phyloP scores from a whole-genome alignment of 2,329 filamentous ascomycete species.

The Amphichorda felina region DNA sequence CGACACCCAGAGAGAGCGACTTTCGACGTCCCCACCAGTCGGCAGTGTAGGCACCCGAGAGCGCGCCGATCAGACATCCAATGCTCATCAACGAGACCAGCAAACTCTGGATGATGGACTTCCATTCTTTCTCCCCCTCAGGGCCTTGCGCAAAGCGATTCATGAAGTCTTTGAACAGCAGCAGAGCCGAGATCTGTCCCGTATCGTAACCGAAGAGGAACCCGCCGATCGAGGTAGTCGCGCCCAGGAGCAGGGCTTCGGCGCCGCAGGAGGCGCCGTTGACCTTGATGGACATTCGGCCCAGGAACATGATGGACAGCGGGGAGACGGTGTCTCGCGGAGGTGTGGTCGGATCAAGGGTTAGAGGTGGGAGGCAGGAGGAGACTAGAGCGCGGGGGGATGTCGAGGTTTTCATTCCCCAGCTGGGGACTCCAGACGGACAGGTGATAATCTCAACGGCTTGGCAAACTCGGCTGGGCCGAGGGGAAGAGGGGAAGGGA shows the following conservation, averaged over 20 bases:
- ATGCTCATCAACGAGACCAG: constrained; percentile 46
- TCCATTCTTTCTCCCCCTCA: constrained; percentile 23
- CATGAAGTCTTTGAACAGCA: constrained; percentile 40
- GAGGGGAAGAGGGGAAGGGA: not conserved
- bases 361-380: not conserved
- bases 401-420: no score
- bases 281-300: constrained; percentile 23
- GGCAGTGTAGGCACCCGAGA: constrained; percentile 40
- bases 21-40: constrained; percentile 46
- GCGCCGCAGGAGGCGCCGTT: constrained; percentile 29
- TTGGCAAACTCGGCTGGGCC: not conserved
- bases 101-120: constrained; percentile 31
- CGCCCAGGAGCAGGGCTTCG: constrained; percentile 30
- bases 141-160: constrained; percentile 39
- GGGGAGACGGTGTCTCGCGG: not conserved
- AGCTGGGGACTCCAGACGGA: no score
- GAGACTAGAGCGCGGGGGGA: no score
- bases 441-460: no score
- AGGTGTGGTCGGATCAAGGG: not conserved
- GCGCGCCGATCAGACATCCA: constrained; percentile 40
- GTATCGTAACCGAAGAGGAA: constrained; percentile 55
- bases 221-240: constrained; percentile 44
- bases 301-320: not conserved
- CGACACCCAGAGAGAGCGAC: constrained; percentile 38
- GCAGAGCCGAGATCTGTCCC: constrained; percentile 42